Evolutionary conservation across 345 rosid genomes (phyloP), one percentile per base, ranked within the genome.

Genomic region (Linum tenue): DNA sequence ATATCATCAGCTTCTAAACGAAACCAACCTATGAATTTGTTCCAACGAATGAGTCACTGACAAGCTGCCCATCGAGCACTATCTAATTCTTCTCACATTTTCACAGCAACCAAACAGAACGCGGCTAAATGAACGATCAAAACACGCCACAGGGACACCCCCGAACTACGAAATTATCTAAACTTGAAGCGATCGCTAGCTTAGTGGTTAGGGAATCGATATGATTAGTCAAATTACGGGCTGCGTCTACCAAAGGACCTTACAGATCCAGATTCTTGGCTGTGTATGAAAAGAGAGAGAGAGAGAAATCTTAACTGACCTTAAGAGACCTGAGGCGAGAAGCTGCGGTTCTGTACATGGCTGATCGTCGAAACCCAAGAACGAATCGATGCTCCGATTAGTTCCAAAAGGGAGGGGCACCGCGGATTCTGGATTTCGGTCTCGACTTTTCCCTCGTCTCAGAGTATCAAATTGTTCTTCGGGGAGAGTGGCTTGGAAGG

Each of bases 271-370:
- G 53, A 48, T 48, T 9, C 12, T 3, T 9, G 53, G 53, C 53
- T 3, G 15, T 4, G 7, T 10, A 43, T 42, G 8, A 42, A 3
- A 10, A 42, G 53, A 48, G 53, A 48, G 14, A 48, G 67, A 65
- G 60, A 35, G 17, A 37, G 11, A 51, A 59, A 12, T 10, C 12
- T 61, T 37, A 16, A 78, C 70, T 62, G 67, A 86, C 87, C 85
- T 78, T 81, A 70, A 81, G 74, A 67, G 83, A 56, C 57, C 83
- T 77, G 16, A 82, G 80, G 67, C 85, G 81, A 61, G 71, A 81
- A 61, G 83, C 84, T 60, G 83, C 82, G 22, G 69, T 65, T 64
- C 86, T 83, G 61, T 79, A 78, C 90, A 87, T 84, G 71, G 63
- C 58, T 48, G 53, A 48, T 48, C 53, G 14, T 1, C 53, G 53